Base-by-base conservation (phyloP, 371 early-diverging fungal genomes). In the Capniomyces stellatus region DNA sequence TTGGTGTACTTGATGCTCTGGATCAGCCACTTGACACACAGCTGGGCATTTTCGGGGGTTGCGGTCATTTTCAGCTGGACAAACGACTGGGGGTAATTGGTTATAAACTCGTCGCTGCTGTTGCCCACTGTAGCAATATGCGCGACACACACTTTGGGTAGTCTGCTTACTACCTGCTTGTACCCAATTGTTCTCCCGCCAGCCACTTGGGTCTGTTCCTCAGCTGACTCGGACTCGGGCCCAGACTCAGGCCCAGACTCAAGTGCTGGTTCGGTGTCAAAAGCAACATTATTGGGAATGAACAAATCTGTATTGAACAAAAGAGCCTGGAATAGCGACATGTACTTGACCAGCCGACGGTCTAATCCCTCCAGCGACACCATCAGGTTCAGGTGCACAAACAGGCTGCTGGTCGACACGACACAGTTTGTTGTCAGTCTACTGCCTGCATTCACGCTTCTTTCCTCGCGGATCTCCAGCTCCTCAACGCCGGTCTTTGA, bases 41-140 rank as follows among this genome's bases (percentile, higher is more conserved):
- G 54, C 28, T 55, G 57, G 42, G 64, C 73, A 21, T 71, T 61
- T 22, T 61, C 55, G 13, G 63, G 60, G 41, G 71, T 70, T 23
- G 68, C 52, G 4, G 71, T 71, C 40, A 68, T 59, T 1, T 59
- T 54, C 8, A 85, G 43, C 46, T 71, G 66, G 49, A 81, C 76
- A 1, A 74, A 54, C 31, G 81, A 78, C 6, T 71, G 59, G 1
- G 82, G 58, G 74, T 76, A 79, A 1, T 64, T 56, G 46, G 71
- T 66, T 2, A 64, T 58, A 60, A 79, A 79, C 39, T 67, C 52
- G 43, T 73, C 73, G 56, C 75, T 76, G 0, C 75, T 71, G 35
- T 81, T 71, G 1, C 83, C 85, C 4, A 83, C 64, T 1, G 75
- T 63, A 2, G 73, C 71, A 54, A 70, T 75, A 46, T 76, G 62